Conservation (phyloP, 257 asterid species). For the Ilex aquifolium region DNA sequence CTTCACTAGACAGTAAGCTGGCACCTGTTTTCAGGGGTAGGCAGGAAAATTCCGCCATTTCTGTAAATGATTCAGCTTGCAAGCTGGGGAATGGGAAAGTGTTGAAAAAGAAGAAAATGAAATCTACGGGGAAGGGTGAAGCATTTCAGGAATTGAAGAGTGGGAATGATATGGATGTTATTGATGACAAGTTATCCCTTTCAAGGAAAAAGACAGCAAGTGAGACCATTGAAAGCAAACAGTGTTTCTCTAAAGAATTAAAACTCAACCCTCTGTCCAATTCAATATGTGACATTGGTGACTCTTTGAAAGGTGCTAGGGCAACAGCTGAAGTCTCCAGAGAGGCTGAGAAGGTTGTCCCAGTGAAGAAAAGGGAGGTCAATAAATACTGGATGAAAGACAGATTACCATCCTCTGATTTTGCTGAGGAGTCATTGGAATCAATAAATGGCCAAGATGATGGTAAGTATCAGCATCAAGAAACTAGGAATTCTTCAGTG, state of each 20-base stretch:
- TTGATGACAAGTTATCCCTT: conserved; percentile 21
- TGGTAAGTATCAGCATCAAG: conserved; percentile 23
- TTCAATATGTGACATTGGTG: conserved; percentile 17
- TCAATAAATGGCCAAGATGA: conserved; percentile 26
- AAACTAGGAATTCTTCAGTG: conserved; percentile 27
- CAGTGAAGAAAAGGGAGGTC: conserved; percentile 31
- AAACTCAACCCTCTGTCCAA: conserved; percentile 27
- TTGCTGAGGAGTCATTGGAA: conserved; percentile 20
- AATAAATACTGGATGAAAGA: conserved; percentile 35
- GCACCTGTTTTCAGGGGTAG: conserved; percentile 32
- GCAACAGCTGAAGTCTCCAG: conserved; percentile 13
- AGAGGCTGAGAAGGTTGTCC: conserved; percentile 28
- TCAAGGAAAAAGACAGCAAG: conserved; percentile 28
- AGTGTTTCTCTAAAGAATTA: conserved; percentile 25
- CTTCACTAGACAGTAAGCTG: conserved; percentile 23
- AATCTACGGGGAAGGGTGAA: conserved; percentile 31
- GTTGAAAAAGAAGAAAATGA: conserved; percentile 31
- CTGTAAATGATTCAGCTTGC: conserved; percentile 27
- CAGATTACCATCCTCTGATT: conserved; percentile 20
- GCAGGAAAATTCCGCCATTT: conserved; percentile 20
- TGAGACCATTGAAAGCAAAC: conserved; percentile 30
- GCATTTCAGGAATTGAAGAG: conserved; percentile 30
- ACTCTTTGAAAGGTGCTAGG: conserved; percentile 18
- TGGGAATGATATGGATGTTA: conserved; percentile 21
- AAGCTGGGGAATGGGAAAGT: conserved; percentile 30